Base-by-base conservation (phyloP, 139 green algal species). In the Micromonas commoda region DNA sequence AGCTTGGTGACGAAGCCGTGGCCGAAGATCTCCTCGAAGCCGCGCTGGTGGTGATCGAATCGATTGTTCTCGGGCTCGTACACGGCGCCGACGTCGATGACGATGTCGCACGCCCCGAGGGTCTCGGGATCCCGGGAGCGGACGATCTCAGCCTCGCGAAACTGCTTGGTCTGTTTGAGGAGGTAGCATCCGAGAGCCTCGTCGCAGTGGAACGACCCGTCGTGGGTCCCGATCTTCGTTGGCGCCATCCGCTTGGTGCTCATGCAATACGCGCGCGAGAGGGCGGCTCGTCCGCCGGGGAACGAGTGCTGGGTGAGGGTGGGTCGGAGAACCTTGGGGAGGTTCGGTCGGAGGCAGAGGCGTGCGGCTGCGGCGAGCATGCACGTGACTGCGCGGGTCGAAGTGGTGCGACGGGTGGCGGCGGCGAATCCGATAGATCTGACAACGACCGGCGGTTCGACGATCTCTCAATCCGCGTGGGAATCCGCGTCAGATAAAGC, bases 181-280 rank as follows among this genome's bases (percentile, higher is more conserved):
- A 99, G 71, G 83, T 87, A 97, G 84, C 90, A 96, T 0, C 93
- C 95, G 19, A 99, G 82, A 0, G 92, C 95, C 84, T 99, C 95
- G 77, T 98, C 95, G 85, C 94, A 98, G 81, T 99, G 95, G 80
- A 99, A 99, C 0, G 87, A 89, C 26, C 95, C 95, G 39, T 85
- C 91, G 82, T 99, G 95, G 3, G 84, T 80, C 13, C 39, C 74
- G 74, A 80, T 80, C 69, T 32, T 31, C 5, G 32, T 63, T 33
- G 64, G 21, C n/a, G 64, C 64, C 64, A 71, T 71, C 28, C 26
- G 38, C 28, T 26, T 23, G 4, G 64, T 39, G 61, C 9, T 19
- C 24, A 68, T 35, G 26, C 61, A 32, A 20, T 20, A 20, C 9
- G 16, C 61, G 61, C n/a, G 61, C 24, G 24, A 32, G 16, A 13